These are phyloP conservation scores for Termitomyces sp. DNA, from an alignment of 768 basidiomycete species.

Conservation along the genomic window DNA sequence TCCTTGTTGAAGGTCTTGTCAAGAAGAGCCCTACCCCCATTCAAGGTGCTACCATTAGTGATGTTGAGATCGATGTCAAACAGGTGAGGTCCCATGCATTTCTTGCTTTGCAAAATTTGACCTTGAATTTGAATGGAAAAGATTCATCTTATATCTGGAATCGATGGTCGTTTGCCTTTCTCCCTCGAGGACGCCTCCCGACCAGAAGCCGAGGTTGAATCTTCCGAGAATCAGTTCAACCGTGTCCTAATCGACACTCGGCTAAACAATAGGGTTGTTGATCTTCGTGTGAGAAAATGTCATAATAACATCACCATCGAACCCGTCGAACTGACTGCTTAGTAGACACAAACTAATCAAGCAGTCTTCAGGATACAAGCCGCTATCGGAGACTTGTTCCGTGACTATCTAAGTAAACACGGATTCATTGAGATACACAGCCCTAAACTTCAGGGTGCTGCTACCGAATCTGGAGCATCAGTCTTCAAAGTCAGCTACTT, in stretches of 20 bases:
- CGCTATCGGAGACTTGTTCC: conserved; percentile 85
- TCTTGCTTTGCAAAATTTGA: not conserved
- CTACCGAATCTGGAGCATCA: conserved; percentile 93
- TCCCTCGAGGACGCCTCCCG: conserved; percentile 89
- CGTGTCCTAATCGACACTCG: conserved; percentile 90
- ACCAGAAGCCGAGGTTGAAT: conserved; percentile 66
- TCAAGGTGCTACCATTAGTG: conserved; percentile 83
- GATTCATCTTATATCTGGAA: conserved; percentile 78
- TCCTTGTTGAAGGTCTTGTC: conserved; percentile 82
- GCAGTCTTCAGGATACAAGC: conserved; percentile 91
- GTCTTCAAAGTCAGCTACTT: conserved; percentile 99
- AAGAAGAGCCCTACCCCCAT: conserved; percentile 77
- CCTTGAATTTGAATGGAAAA: conserved; percentile 21
- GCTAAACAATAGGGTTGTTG: conserved; percentile 89
- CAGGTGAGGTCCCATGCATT: conserved; percentile 48
- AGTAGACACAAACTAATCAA: conserved; percentile 89
- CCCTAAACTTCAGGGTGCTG: conserved; percentile 94
- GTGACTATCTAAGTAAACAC: conserved; percentile 64
- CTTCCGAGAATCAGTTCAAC: conserved; percentile 57
- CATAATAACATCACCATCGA: not conserved
- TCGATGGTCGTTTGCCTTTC: conserved; percentile 83
- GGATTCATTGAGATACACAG: conserved; percentile 95
- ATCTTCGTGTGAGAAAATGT: conserved; percentile 72
- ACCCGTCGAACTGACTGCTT: conserved; percentile 1
- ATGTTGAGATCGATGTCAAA: conserved; percentile 80